Evolutionary conservation across 371 early-diverging fungal species (phyloP), one percentile per base, ranked within the genome.

Genomic region (Umbelopsis sp.): DNA sequence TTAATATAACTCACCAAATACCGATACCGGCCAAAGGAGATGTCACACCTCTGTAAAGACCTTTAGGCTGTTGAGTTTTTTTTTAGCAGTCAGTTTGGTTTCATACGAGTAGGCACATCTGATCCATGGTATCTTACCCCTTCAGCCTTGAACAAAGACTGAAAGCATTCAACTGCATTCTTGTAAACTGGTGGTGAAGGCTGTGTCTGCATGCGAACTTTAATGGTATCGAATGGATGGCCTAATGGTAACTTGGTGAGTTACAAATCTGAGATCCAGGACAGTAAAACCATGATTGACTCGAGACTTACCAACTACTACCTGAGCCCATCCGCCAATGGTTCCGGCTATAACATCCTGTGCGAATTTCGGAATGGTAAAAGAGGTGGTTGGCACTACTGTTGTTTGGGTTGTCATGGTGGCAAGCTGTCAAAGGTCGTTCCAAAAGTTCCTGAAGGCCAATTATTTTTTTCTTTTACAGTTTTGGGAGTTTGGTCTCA

Each of bases 1-100:
- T 67, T 63, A 51, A 57, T 24, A 41, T 20, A 57, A 24, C 72
- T 53, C 79, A 90, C 91, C 93, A 93, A 45, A 94, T 86, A 52
- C 94, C 96, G 68, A 93, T 91, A n/a, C 95, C 96, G 65, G 89
- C 84, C 71, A 96, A 73, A 4, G 96, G 96, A 6, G 93, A 92
- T 11, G 87, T 83, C 12, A 92, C 92, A 66, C 96, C 96, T 76
- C 90, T 90, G 79, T 94, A 95, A 10, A 96, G 76, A 50, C 92
- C 96, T 44, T 80, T 74, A 14, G 87, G 76, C 87, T 90, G 71
- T 67, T 10, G 22, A 35, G 22, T 22, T 22, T 22, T 5, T 10
- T 10, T 10, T n/a, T 10, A 22, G 5, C n/a, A n/a, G 16, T 57
- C n/a, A 48, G 48, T 48, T 20, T 16, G 8, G 7, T 50, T 38